Base-by-base conservation (phyloP, 2,329 filamentous ascomycete species). In the Hyphodiscus sp. region DNA sequence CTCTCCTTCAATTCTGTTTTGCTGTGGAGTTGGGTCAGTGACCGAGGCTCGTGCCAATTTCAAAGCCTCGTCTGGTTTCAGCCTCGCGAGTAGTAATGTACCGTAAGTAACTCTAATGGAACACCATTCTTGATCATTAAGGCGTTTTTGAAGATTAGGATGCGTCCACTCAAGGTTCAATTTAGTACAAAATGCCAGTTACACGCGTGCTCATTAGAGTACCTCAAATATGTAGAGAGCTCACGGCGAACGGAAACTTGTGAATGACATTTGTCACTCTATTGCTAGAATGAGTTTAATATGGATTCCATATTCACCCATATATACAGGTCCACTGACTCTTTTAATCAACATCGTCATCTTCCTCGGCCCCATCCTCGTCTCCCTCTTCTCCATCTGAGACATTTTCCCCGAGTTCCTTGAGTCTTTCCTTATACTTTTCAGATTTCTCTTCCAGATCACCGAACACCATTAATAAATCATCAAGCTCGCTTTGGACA, bases 381-480 rank as follows among this genome's bases (percentile, higher is more conserved):
- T 63, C 64, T 0, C 83, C 85, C 18, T 85, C 85, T 58, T 91
- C 88, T n/a, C 74, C 86, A 59, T 92, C 89, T 1, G 88, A 91
- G 10, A 92, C 82, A 56, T 76, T 75, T 65, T 89, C 80, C 2
- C 87, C 87, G 18, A 90, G 73, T 20, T 78, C 80, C 76, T 82
- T 63, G 16, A 69, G 57, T 42, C 52, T 56, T 19, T 63, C 56
- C 78, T 89, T 92, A 66, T 92, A 90, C 62, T 81, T 82, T 43
- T 78, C 77, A 47, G 83, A 76, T 71, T 91, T 92, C 51, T 89
- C 86, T 69, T 94, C 89, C 18, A 91, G 67, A 65, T 94, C 89
- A 15, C 82, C 83, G 69, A 91, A 89, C 5, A 94, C 85, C 73
- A 92, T 87, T 38, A 94, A 73, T 51, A 92, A 75, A 68, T 94